These are phyloP conservation scores for Talaromyces thailandensis DNA, from an alignment of 495 filamentous ascomycete genomes.

Conservation along the genomic window DNA sequence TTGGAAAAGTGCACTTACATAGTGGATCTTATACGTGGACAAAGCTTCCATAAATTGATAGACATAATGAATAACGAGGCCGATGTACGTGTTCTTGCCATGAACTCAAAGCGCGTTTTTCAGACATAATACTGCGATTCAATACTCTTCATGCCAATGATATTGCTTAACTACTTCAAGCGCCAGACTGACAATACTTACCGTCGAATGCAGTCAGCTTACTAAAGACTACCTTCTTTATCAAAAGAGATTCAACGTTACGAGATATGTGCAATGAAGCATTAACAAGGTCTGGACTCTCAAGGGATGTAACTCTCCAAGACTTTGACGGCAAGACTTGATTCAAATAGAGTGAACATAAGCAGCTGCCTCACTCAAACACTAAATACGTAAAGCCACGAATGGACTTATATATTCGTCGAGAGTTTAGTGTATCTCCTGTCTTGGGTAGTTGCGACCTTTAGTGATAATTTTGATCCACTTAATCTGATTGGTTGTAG, in stretches of 20 bases:
- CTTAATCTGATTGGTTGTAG: no score
- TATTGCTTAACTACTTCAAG: background rate
- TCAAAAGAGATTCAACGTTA: background rate
- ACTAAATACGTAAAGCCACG: background rate
- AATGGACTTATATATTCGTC: background rate
- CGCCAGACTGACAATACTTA: background rate
- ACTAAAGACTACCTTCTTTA: background rate
- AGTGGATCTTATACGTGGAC: background rate
- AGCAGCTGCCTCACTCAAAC: background rate
- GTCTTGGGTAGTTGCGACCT: no score
- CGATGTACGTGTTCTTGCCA: background rate
- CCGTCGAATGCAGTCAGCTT: background rate
- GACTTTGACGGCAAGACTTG: background rate
- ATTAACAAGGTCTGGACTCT: background rate
- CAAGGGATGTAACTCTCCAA: background rate
- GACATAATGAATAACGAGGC: no score
- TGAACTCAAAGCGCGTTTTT: background rate
- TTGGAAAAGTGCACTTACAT: background rate
- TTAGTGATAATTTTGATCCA: no score
- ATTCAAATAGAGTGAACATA: background rate
- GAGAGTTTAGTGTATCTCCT: background rate
- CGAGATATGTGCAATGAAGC: background rate
- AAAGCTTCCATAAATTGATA: background rate
- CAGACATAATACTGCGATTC: background rate
- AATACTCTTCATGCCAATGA: background rate